A percentile compares a stretch with the other conserved stretches of the same genome.
These are phyloP conservation scores for Niveomyces coronatus DNA, from an alignment of 2,329 filamentous ascomycete genomes.

Conservation along the genomic window DNA sequence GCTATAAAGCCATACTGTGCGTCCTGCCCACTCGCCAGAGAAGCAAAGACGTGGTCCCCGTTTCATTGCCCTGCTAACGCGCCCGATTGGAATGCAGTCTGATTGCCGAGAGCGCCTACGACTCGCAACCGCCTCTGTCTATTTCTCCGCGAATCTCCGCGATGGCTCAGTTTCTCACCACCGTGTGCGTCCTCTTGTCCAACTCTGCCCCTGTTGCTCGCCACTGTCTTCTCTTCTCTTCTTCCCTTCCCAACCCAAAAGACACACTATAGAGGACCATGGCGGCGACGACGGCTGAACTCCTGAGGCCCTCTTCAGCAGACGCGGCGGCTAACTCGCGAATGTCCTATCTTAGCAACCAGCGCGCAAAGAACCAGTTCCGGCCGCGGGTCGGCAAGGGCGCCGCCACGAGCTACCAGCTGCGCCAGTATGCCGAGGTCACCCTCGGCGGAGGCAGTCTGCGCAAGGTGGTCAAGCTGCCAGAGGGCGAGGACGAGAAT, in stretches of 20 bases:
- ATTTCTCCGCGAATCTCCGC: too few relatives aligned
- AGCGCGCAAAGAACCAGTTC: slow-evolving; percentile 83
- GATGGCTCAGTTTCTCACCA: slow-evolving; percentile 33
- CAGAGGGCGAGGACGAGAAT: slow-evolving; percentile 93
- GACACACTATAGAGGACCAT: neutral
- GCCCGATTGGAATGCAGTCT: slow-evolving; percentile 28
- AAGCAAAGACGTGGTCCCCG: too few relatives aligned
- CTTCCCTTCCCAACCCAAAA: slow-evolving; percentile 8
- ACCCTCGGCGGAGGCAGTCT: slow-evolving; percentile 90
- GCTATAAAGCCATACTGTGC: too few relatives aligned
- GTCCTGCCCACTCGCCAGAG: too few relatives aligned
- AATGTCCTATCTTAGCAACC: slow-evolving; percentile 49
- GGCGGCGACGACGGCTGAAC: slow-evolving; percentile 17
- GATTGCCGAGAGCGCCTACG: too few relatives aligned
- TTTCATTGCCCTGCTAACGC: too few relatives aligned
- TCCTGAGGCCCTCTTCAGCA: too few relatives aligned
- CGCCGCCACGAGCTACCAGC: slow-evolving; percentile 77
- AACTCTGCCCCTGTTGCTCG: neutral
- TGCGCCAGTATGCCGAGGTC: slow-evolving; percentile 96
- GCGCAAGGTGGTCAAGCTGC: slow-evolving; percentile 91
- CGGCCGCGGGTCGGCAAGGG: slow-evolving; percentile 82
- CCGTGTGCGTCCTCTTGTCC: slow-evolving; percentile 26
- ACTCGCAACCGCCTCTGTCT: too few relatives aligned
- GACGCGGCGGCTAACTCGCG: slow-evolving; percentile 20
- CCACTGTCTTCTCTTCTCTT: slow-evolving; percentile 2